These are phyloP conservation scores for Fagus sylvatica DNA, from an alignment of 306 rosid species.

Conservation along the genomic window DNA sequence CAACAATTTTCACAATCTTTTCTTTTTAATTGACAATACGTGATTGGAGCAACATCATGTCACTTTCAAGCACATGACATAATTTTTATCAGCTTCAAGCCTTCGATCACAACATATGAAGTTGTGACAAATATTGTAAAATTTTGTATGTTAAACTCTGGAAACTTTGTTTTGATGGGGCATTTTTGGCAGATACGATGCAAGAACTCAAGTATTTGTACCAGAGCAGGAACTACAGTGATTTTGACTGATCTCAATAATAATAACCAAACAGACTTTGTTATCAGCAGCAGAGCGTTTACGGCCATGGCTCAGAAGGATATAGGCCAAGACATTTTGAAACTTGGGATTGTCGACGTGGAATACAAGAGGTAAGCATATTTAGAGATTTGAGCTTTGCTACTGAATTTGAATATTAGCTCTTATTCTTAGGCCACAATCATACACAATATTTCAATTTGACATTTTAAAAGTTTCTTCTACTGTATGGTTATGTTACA, in stretches of 20 bases:
- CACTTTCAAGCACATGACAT: neutral
- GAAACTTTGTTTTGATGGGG: neutral
- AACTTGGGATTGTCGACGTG: conserved; percentile 67
- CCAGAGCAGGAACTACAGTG: conserved; percentile 56
- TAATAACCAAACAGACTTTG: conserved; percentile 63
- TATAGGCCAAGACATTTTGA: conserved; percentile 39
- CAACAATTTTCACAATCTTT: no score
- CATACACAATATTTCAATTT: neutral
- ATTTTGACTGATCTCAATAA: conserved; percentile 66
- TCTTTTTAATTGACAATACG: no score
- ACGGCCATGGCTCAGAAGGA: conserved; percentile 64
- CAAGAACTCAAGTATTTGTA: conserved; percentile 55
- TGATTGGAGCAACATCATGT: no score
- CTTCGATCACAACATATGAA: no score
- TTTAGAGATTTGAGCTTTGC: neutral
- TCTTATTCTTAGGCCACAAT: neutral
- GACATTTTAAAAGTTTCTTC: neutral
- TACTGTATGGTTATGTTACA: conserved; percentile 20
- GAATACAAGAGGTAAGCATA: conserved; percentile 71
- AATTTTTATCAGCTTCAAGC: no score
- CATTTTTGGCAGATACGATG: conserved; percentile 66
- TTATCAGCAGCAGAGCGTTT: conserved; percentile 73
- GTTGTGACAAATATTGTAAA: no score
- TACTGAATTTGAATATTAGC: neutral
- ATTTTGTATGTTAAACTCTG: no score